These are phyloP conservation scores for Aureobasidium pullulans DNA, from an alignment of 2,329 filamentous ascomycete species.

Conservation along the genomic window DNA sequence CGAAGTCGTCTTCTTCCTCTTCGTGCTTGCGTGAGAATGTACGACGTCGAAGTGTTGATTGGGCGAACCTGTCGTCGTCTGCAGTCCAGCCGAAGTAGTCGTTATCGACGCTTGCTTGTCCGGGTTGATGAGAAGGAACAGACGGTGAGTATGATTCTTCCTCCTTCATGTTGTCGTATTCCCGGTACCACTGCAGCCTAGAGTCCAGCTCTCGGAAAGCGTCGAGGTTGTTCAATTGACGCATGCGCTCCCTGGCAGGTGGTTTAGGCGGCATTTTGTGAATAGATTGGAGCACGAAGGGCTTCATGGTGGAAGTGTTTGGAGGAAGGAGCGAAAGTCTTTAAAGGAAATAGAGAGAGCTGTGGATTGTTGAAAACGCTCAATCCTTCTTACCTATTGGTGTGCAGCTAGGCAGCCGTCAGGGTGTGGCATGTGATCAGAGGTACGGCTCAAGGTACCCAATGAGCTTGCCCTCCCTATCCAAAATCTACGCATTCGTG, in stretches of 20 bases:
- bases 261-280: not conserved
- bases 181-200: not conserved
- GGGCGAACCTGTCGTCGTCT: too few relatives aligned
- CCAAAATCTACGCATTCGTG: not conserved
- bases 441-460: not conserved
- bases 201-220: not conserved
- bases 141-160: not conserved
- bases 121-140: too few relatives aligned
- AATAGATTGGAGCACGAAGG: not conserved
- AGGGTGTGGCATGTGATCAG: slow-evolving; percentile 5
- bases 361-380: not conserved
- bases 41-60: too few relatives aligned
- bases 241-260: not conserved
- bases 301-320: not conserved
- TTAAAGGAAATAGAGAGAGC: not conserved
- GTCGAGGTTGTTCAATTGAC: not conserved
- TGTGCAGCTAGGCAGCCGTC: slow-evolving; percentile 12
- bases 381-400: slow-evolving; percentile 5
- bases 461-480: slow-evolving; percentile 2
- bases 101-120: too few relatives aligned
- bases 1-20: not conserved
- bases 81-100: too few relatives aligned
- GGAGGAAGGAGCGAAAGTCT: not conserved
- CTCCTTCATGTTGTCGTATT: not conserved
- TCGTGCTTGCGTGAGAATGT: too few relatives aligned